Percentiles rank a stretch among this genome's conserved stretches.
Evolutionary conservation across 2,329 filamentous ascomycete species (phyloP).

Genomic region (Aspergillus brasiliensis): DNA sequence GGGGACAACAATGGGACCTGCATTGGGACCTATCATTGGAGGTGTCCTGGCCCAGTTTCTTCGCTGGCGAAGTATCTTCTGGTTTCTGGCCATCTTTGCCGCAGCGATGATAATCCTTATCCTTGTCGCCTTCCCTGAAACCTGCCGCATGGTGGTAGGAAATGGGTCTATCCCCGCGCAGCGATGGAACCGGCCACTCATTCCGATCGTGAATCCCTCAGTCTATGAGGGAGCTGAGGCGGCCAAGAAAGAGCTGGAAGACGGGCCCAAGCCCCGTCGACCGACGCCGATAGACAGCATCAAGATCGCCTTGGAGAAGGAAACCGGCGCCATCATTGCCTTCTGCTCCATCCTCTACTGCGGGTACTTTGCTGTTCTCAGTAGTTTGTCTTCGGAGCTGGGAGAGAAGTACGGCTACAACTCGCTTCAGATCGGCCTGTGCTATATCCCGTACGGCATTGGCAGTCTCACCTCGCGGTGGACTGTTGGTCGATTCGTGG

Average conservation of each 20-base stretch:
- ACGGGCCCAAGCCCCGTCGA: constrained; percentile 9
- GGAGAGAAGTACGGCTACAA: constrained; percentile 21
- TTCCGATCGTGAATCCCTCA: constrained; percentile 1
- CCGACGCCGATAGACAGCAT: constrained; percentile 29
- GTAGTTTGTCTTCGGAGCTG: constrained; percentile 49
- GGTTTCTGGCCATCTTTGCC: constrained; percentile 63
- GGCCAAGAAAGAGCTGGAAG: not conserved
- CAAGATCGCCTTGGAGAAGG: constrained; percentile 35
- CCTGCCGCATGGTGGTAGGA: constrained; percentile 22
- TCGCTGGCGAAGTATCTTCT: constrained; percentile 69
- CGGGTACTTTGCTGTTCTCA: constrained; percentile 48
- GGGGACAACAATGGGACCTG: constrained; percentile 54
- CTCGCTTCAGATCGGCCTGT: constrained; percentile 26
- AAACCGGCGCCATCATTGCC: constrained; percentile 36
- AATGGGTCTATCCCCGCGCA: constrained; percentile 18
- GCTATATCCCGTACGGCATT: constrained; percentile 24
- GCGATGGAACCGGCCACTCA: constrained; percentile 40
- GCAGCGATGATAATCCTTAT: constrained; percentile 53
- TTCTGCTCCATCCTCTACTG: constrained; percentile 45
- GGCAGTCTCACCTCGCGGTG: constrained; percentile 32
- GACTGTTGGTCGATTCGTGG: constrained; percentile 49
- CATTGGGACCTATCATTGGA: constrained; percentile 63
- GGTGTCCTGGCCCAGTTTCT: constrained; percentile 66
- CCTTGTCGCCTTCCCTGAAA: constrained; percentile 58
- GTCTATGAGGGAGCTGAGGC: constrained; percentile 27